phyloP scores from a whole-genome alignment of 345 rosid genomes.

The Citrus maxima region DNA sequence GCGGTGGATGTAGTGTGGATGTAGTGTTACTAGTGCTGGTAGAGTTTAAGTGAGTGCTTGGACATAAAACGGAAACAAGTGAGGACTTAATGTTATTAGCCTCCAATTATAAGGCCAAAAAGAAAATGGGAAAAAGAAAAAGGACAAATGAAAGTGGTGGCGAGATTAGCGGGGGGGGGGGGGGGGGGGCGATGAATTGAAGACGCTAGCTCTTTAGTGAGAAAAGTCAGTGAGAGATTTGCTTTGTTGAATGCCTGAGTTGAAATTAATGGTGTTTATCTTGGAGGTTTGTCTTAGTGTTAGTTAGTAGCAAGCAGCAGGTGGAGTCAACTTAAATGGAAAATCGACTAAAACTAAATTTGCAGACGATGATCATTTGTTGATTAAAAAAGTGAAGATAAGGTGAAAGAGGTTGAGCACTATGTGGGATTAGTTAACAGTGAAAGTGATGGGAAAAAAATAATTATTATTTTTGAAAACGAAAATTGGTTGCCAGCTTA shows the following conservation, averaged over 20 bases:
- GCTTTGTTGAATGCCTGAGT: neutral
- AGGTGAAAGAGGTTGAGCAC: neutral
- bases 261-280: neutral
- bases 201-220: neutral
- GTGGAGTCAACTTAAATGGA: neutral
- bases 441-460: neutral
- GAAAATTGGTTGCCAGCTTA: neutral
- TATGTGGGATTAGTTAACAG: neutral
- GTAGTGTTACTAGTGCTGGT: constrained; percentile 1
- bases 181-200: constrained; percentile 5
- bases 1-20: neutral
- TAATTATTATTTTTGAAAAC: too few species aligned
- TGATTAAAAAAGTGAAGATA: too few species aligned
- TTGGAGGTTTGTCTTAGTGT: neutral
- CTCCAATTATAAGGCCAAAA: neutral
- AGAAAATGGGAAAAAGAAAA: neutral
- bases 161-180: constrained; percentile 38
- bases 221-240: too few species aligned
- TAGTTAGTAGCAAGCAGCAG: neutral
- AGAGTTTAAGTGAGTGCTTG: neutral
- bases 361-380: too few species aligned
- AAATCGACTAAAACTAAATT: too few species aligned
- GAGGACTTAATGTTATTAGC: neutral
- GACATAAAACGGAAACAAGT: constrained; percentile 5
- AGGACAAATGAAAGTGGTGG: neutral